Evolutionary conservation across 495 filamentous ascomycete genomes (phyloP).

Genomic region (Hyaloscypha variabilis): DNA sequence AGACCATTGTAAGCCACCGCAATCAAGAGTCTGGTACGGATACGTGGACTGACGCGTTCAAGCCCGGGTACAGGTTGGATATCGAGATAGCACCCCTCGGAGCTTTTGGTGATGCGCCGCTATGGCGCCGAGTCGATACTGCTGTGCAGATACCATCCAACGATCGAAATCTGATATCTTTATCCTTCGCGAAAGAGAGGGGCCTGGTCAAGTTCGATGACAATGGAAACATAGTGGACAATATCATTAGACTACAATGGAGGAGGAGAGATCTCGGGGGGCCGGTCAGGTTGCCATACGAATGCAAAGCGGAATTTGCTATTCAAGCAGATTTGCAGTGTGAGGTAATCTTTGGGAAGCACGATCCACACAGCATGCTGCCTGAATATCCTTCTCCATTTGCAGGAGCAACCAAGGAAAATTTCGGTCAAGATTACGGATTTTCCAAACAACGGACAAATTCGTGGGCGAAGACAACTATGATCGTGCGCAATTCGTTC

Average conservation of each 20-base stretch:
- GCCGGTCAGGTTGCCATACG: not conserved
- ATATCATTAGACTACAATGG: not conserved
- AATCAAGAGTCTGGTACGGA: too few species aligned
- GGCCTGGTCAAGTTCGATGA: not conserved
- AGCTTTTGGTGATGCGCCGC: not conserved
- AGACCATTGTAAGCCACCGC: not conserved
- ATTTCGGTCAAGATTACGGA: not conserved
- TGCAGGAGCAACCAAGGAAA: not conserved
- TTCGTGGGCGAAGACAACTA: not conserved
- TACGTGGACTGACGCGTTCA: slow-evolving; percentile 1
- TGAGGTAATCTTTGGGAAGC: slow-evolving; percentile 1
- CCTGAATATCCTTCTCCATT: slow-evolving; percentile 1
- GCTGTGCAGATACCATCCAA: not conserved
- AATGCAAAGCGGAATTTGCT: not conserved
- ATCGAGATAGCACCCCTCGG: slow-evolving; percentile 2
- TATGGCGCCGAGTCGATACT: not conserved
- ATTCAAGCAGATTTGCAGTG: not conserved
- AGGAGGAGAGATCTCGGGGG: not conserved
- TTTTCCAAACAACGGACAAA: not conserved
- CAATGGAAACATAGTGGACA: not conserved
- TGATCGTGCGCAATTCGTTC: not conserved
- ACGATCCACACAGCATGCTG: not conserved
- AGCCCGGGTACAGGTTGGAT: not conserved
- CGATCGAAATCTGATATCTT: not conserved
- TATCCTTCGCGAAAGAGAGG: not conserved